phyloP scores from a whole-genome alignment of 306 rosid species.

The Lathyrus sativus region DNA sequence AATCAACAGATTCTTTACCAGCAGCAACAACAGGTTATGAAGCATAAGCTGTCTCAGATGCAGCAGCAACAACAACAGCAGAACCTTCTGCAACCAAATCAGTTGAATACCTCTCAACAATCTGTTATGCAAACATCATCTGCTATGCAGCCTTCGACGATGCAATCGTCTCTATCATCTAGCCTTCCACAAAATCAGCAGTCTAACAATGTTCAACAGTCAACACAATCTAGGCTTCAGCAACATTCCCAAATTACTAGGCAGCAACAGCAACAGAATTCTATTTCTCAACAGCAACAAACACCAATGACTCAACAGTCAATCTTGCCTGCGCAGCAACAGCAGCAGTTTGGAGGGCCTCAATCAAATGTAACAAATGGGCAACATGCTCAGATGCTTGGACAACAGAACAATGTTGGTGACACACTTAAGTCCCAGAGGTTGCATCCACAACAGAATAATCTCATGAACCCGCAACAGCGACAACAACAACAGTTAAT shows the following conservation, averaged over 20 bases:
- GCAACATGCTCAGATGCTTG: conserved; percentile 68
- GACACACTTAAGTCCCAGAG: conserved; percentile 83
- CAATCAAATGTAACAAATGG: conserved; percentile 66
- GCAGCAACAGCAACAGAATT: conserved; percentile 69
- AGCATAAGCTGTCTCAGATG: conserved; percentile 68
- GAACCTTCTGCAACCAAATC: conserved; percentile 69
- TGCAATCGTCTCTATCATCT: conserved; percentile 55
- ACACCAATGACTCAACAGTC: conserved; percentile 62
- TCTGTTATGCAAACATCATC: conserved; percentile 41
- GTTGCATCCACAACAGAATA: conserved; percentile 72
- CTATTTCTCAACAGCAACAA: conserved; percentile 71
- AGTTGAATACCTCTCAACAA: conserved; percentile 83
- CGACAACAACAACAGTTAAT: conserved; percentile 62
- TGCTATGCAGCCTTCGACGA: conserved; percentile 51
- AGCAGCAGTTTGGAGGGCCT: conserved; percentile 62
- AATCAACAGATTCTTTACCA: conserved; percentile 59
- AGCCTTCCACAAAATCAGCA: conserved; percentile 77
- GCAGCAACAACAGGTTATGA: conserved; percentile 61
- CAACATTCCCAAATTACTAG: conserved; percentile 81
- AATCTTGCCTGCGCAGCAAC: conserved; percentile 59
- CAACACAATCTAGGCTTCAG: conserved; percentile 73
- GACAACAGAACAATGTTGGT: conserved; percentile 67
- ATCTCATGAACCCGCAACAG: conserved; percentile 67
- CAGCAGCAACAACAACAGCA: conserved; percentile 67
- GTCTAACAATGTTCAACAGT: conserved; percentile 64